These are phyloP conservation scores for Euphorbia schlechtendalii DNA, from an alignment of 441 rosid species.

Conservation along the genomic window DNA sequence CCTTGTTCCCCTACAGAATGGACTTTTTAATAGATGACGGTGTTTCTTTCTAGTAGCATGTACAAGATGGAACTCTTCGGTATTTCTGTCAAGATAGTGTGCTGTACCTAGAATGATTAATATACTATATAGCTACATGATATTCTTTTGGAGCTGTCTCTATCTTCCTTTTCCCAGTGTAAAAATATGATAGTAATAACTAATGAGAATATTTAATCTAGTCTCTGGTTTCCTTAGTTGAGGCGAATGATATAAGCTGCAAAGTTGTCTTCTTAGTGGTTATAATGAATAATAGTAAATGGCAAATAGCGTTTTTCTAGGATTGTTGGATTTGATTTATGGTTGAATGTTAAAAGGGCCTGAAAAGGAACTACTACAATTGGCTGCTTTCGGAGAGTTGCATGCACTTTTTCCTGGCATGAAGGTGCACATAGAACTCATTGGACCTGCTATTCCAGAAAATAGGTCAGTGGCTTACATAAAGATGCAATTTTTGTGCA, in stretches of 20 bases:
- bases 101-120: background rate
- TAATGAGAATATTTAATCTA: background rate
- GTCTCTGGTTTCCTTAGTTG: background rate
- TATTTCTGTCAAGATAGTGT: background rate
- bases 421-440: slow-evolving; percentile 43
- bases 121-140: background rate
- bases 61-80: background rate
- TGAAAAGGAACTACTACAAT: slow-evolving; percentile 80
- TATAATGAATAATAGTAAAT: background rate
- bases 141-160: background rate
- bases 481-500: slow-evolving; percentile 5
- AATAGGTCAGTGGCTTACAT: slow-evolving; percentile 40
- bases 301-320: background rate
- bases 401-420: slow-evolving; percentile 66
- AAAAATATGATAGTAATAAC: background rate
- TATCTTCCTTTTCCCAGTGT: background rate
- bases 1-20: background rate
- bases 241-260: background rate
- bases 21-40: background rate
- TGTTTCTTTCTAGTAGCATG: background rate
- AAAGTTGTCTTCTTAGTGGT: background rate
- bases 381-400: slow-evolving; percentile 77
- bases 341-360: slow-evolving; percentile 55
- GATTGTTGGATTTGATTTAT: slow-evolving; percentile 9
- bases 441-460: slow-evolving; percentile 84